Conservation (phyloP, 75 land plant genomes). For the Sequoiadendron giganteum region DNA sequence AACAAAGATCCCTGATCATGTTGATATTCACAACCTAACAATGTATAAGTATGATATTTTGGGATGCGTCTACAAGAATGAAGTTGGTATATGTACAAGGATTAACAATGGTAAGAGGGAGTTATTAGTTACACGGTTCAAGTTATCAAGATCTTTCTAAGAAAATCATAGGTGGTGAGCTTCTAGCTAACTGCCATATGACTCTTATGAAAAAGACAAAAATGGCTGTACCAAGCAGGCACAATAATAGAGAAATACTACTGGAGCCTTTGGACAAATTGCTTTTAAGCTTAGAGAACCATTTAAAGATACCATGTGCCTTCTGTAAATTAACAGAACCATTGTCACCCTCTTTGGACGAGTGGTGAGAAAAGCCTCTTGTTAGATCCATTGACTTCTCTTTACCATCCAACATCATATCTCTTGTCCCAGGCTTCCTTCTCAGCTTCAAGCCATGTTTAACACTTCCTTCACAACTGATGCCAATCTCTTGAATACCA, state of each 20-base stretch:
- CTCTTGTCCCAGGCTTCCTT: neutral
- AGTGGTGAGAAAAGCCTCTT: neutral
- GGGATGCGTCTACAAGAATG: neutral
- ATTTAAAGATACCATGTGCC: neutral
- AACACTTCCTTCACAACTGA: neutral
- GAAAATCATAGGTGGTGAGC: constrained; percentile 1
- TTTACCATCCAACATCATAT: neutral
- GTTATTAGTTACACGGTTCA: neutral
- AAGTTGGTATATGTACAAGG: neutral
- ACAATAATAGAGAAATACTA: neutral
- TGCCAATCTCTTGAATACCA: neutral
- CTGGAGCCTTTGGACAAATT: neutral
- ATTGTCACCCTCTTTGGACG: neutral
- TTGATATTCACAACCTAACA: neutral
- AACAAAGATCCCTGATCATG: neutral
- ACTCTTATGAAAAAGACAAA: neutral
- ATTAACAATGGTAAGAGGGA: neutral
- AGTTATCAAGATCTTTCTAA: neutral
- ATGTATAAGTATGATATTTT: neutral
- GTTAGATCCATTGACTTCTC: neutral
- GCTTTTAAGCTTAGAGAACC: neutral
- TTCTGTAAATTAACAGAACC: neutral
- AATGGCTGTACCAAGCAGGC: constrained; percentile 4
- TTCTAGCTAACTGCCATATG: constrained; percentile 4
- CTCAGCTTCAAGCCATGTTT: constrained; percentile 4